Percentiles rank a stretch among this genome's conserved stretches.
These are phyloP conservation scores for Cenchrus fungigraminus DNA, from an alignment of 176 grass and related monocot species.

Conservation along the genomic window DNA sequence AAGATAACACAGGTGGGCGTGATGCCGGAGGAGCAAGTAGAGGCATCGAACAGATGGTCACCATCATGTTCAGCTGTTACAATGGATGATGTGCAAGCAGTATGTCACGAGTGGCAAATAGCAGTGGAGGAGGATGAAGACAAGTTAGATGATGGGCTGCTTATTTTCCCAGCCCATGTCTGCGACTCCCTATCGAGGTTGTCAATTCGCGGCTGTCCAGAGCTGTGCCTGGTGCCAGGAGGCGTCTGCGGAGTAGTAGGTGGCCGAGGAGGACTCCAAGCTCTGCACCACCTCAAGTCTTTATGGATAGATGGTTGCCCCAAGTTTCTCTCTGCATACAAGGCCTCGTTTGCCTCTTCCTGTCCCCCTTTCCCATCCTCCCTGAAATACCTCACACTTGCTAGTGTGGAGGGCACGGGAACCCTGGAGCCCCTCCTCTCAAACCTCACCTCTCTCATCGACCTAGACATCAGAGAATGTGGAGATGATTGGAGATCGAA, in stretches of 20 bases:
- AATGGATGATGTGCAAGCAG: too few relatives aligned
- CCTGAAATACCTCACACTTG: rapidly evolving
- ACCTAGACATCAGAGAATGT: too few relatives aligned
- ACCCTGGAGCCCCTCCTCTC: not conserved
- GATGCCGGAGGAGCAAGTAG: not conserved
- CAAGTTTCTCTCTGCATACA: not conserved
- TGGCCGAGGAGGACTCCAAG: not conserved
- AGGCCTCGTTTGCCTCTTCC: too few relatives aligned
- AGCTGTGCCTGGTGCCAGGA: not conserved
- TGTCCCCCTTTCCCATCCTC: not conserved
- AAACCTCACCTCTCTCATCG: conserved; percentile 1
- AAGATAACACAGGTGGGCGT: not conserved
- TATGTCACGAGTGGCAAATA: too few relatives aligned
- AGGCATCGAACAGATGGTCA: not conserved
- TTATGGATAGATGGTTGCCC: rapidly evolving
- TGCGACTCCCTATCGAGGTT: not conserved
- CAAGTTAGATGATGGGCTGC: not conserved
- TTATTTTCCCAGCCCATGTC: not conserved
- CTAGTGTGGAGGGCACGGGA: not conserved
- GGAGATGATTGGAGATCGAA: not conserved
- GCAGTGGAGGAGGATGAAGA: not conserved
- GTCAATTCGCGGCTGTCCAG: rapidly evolving
- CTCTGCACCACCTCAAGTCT: not conserved
- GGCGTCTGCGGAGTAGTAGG: too few relatives aligned
- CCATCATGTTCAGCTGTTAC: too few relatives aligned